These are phyloP conservation scores for Penicillium freii DNA, from an alignment of 2,329 filamentous ascomycete species.

Conservation along the genomic window DNA sequence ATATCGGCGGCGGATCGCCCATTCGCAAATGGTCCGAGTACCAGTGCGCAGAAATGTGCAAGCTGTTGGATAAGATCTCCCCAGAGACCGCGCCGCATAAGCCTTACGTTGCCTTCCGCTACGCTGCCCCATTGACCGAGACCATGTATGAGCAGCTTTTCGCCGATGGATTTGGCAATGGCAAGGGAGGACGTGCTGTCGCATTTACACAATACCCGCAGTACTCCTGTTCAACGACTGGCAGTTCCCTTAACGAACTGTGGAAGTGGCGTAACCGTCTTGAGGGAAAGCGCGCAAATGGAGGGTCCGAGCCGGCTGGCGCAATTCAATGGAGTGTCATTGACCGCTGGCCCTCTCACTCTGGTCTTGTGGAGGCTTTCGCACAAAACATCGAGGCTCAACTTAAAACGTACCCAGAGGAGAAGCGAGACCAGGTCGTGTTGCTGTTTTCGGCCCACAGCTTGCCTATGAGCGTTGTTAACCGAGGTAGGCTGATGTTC, in stretches of 20 bases:
- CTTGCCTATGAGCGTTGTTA: slow-evolving; percentile 94
- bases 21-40: slow-evolving; percentile 98
- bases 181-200: slow-evolving; percentile 86
- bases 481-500: slow-evolving; percentile 61
- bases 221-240: slow-evolving; percentile 96
- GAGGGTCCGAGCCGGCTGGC: slow-evolving; percentile 57
- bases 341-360: slow-evolving; percentile 92
- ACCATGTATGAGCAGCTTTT: slow-evolving; percentile 83
- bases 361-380: slow-evolving; percentile 86
- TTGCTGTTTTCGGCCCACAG: slow-evolving; percentile 94
- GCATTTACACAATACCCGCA: slow-evolving; percentile 98
- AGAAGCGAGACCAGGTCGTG: slow-evolving; percentile 75
- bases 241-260: slow-evolving; percentile 91
- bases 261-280: slow-evolving; percentile 92
- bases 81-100: slow-evolving; percentile 95
- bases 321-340: slow-evolving; percentile 95
- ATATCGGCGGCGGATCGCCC: slow-evolving; percentile 94
- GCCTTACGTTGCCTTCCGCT: slow-evolving; percentile 95
- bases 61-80: slow-evolving; percentile 84
- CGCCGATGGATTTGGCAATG: slow-evolving; percentile 84
- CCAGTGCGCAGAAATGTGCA: slow-evolving; percentile 94
- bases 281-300: slow-evolving; percentile 68
- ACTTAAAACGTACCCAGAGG: slow-evolving; percentile 77
- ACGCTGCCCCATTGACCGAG: slow-evolving; percentile 89
- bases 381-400: slow-evolving; percentile 87